Conservation (phyloP, 805 yeast genomes). For the Ogataea nakhonphanomensis region DNA sequence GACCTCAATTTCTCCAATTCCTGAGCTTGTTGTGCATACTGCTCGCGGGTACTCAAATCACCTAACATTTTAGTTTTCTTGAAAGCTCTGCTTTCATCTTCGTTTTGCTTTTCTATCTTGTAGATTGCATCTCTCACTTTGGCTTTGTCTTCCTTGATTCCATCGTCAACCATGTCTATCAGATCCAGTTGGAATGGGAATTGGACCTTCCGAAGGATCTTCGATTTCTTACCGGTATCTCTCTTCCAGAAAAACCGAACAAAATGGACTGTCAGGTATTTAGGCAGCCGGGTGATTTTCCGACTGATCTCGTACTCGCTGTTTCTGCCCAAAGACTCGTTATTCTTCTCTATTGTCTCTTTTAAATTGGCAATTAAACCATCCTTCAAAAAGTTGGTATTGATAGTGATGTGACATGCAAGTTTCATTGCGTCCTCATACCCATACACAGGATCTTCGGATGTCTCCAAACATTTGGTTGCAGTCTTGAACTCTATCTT, state of each 20-base stretch:
- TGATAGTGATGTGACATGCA: constrained; percentile 82
- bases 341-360: constrained; percentile 76
- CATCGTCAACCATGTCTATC: constrained; percentile 80
- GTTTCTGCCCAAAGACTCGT: constrained; percentile 63
- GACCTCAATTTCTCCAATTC: constrained; percentile 45
- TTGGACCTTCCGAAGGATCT: constrained; percentile 88
- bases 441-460: constrained; percentile 42
- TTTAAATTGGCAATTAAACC: constrained; percentile 73
- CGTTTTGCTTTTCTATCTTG: constrained; percentile 68
- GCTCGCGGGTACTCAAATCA: constrained; percentile 48
- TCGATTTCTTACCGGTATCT: constrained; percentile 85
- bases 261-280: constrained; percentile 83
- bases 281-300: constrained; percentile 76
- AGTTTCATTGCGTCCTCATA: constrained; percentile 65
- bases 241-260: constrained; percentile 96
- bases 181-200: constrained; percentile 93
- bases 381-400: constrained; percentile 83
- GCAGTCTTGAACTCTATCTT: constrained; percentile 61
- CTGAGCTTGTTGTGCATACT: constrained; percentile 50
- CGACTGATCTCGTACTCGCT: constrained; percentile 63
- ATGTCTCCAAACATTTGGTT: constrained; percentile 56
- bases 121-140: constrained; percentile 75
- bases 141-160: constrained; percentile 61
- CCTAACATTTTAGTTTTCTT: constrained; percentile 52
- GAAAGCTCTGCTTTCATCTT: constrained; percentile 68